Conservation (phyloP, 2,329 filamentous ascomycete genomes). For the Amylocarpus encephaloides region DNA sequence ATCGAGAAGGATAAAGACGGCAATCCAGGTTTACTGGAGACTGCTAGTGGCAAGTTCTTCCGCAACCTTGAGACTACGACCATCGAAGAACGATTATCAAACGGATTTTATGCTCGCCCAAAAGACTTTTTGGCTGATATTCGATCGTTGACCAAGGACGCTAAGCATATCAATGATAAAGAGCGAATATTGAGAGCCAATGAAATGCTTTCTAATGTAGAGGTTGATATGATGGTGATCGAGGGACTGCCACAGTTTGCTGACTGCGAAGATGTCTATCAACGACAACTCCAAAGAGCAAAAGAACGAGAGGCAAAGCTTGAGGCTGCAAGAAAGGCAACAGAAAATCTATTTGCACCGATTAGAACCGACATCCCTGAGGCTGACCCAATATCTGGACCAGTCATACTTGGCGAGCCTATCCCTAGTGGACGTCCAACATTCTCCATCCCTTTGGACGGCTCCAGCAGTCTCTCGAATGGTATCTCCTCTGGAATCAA, state of each 20-base stretch:
- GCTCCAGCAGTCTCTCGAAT: constrained; percentile 52
- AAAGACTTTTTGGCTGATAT: constrained; percentile 88
- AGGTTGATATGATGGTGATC: constrained; percentile 81
- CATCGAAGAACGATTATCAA: constrained; percentile 93
- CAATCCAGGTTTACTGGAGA: constrained; percentile 68
- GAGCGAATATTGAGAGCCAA: constrained; percentile 81
- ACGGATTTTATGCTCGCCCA: constrained; percentile 90
- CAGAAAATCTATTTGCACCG: constrained; percentile 15
- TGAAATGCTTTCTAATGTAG: constrained; percentile 86
- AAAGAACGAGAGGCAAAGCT: constrained; percentile 51
- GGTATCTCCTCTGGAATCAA: constrained; percentile 49
- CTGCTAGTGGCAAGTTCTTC: constrained; percentile 73
- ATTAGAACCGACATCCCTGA: constrained; percentile 44
- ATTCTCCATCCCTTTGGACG: constrained; percentile 34
- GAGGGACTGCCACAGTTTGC: constrained; percentile 60
- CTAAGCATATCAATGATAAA: constrained; percentile 73
- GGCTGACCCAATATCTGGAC: constrained; percentile 35
- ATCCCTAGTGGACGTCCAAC: constrained; percentile 44
- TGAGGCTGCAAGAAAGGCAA: constrained; percentile 41
- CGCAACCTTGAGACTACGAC: constrained; percentile 92
- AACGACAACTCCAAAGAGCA: constrained; percentile 61
- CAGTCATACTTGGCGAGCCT: constrained; percentile 57
- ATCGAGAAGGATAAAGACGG: constrained; percentile 74
- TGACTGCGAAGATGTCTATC: constrained; percentile 78
- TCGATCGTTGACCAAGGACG: constrained; percentile 76